These are phyloP conservation scores for Ceratopteris richardii DNA, from an alignment of 75 land plant species.

Conservation along the genomic window DNA sequence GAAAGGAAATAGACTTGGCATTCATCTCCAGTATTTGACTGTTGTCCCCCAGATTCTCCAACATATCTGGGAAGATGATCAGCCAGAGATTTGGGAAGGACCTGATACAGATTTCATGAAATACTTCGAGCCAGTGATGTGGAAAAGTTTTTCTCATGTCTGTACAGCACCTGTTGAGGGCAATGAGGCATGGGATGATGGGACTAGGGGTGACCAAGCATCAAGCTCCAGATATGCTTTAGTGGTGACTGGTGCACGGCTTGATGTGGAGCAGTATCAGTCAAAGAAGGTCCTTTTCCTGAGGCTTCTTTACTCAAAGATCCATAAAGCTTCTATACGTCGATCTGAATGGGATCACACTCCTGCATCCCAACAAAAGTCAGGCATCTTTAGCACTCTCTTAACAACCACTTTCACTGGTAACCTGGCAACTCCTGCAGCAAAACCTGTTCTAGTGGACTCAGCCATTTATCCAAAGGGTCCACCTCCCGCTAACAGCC, in stretches of 20 bases:
- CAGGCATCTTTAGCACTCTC: slow-evolving; percentile 51
- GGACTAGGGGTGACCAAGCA: slow-evolving; percentile 19
- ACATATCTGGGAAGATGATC: slow-evolving; percentile 30
- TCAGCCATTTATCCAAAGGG: slow-evolving; percentile 69
- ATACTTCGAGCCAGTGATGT: slow-evolving; percentile 65
- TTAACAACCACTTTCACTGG: slow-evolving; percentile 41
- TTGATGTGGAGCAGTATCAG: slow-evolving; percentile 46
- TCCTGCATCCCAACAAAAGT: slow-evolving; percentile 26
- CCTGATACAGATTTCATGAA: slow-evolving; percentile 16
- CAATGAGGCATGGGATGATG: slow-evolving; percentile 18
- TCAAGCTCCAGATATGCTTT: slow-evolving; percentile 23
- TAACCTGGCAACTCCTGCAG: slow-evolving; percentile 17
- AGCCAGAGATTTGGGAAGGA: slow-evolving; percentile 9
- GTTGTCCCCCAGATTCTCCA: slow-evolving; percentile 47
- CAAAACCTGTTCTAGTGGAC: slow-evolving; percentile 39
- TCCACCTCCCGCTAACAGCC: slow-evolving; percentile 48
- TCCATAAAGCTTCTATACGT: slow-evolving; percentile 43
- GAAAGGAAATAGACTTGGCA: slow-evolving; percentile 57
- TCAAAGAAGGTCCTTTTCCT: slow-evolving; percentile 64
- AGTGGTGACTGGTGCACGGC: slow-evolving; percentile 63
- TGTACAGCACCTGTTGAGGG: slow-evolving; percentile 70
- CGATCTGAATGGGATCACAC: slow-evolving; percentile 68
- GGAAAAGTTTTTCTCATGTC: slow-evolving; percentile 64
- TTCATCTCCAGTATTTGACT: slow-evolving; percentile 81
- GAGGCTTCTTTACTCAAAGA: slow-evolving; percentile 50